Percentiles rank a stretch among this genome's conserved stretches.
These are phyloP conservation scores for Penicillium aurantiogriseum DNA, from an alignment of 2,329 filamentous ascomycete species.

Conservation along the genomic window DNA sequence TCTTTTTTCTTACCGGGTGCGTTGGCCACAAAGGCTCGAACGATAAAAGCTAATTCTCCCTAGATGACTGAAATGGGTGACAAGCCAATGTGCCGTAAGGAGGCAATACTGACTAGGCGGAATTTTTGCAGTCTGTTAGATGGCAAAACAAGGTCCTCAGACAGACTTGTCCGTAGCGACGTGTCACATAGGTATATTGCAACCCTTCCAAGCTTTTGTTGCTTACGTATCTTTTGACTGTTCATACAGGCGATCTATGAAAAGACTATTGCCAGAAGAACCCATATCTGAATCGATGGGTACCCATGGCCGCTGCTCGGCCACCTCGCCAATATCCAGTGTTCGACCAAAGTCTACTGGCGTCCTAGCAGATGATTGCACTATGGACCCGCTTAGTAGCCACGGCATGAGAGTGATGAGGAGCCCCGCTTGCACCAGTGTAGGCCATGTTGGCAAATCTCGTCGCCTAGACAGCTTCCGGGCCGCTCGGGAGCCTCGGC, in stretches of 20 bases:
- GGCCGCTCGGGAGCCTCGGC: neutral
- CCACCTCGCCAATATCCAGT: neutral
- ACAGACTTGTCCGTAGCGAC: neutral
- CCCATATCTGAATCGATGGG: neutral
- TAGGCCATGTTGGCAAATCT: neutral
- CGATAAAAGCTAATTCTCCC: neutral
- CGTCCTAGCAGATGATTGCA: slow-evolving; percentile 1
- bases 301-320: neutral
- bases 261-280: neutral
- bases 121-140: neutral
- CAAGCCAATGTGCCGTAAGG: neutral
- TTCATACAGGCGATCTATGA: neutral
- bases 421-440: neutral
- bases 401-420: neutral
- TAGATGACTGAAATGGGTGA: slow-evolving; percentile 1
- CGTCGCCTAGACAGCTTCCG: slow-evolving; percentile 1
- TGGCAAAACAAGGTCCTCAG: neutral
- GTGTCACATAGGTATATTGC: slow-evolving; percentile 4
- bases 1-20: neutral
- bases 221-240: neutral
- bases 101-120: neutral
- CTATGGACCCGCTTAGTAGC: neutral
- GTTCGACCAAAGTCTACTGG: slow-evolving; percentile 1
- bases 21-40: neutral
- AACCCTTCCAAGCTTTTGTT: neutral